Conservation (phyloP, 2,329 filamentous ascomycete species). For the Scedosporium dehoogii region DNA sequence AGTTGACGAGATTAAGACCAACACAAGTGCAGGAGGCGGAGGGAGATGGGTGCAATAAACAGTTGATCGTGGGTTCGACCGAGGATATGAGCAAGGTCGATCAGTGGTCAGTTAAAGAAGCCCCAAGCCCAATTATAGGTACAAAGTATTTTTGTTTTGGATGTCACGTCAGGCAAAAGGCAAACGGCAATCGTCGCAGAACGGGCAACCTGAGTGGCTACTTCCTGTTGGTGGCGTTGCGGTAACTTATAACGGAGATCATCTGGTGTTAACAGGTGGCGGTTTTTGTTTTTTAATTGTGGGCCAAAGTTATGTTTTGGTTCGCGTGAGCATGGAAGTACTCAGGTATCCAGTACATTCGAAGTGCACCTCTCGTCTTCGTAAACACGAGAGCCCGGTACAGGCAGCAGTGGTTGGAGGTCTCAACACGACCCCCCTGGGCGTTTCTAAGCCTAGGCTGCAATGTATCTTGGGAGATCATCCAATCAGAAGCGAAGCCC, state of each 20-base stretch:
- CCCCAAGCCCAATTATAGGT: no score
- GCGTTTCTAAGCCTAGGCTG: neutral
- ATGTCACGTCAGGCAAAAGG: no score
- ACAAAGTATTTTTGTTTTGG: no score
- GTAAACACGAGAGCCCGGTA: neutral
- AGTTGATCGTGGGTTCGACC: neutral
- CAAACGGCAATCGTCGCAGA: slow-evolving; percentile 9
- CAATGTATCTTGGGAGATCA: neutral
- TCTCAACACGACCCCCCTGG: no score
- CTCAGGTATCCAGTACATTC: no score
- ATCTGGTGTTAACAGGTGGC: neutral
- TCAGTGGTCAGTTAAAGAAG: no score
- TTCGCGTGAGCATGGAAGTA: neutral
- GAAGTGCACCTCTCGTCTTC: no score
- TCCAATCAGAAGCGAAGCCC: neutral
- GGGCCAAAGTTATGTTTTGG: neutral
- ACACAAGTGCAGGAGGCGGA: no score
- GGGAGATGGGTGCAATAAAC: neutral
- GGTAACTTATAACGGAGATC: no score
- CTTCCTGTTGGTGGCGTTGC: neutral
- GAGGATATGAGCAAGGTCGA: neutral
- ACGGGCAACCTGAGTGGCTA: slow-evolving; percentile 6
- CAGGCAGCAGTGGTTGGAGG: neutral
- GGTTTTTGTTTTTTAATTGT: neutral
- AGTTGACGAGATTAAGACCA: no score